These are phyloP conservation scores for Spinellus fusiger DNA, from an alignment of 192 early-diverging fungal genomes.

Conservation along the genomic window DNA sequence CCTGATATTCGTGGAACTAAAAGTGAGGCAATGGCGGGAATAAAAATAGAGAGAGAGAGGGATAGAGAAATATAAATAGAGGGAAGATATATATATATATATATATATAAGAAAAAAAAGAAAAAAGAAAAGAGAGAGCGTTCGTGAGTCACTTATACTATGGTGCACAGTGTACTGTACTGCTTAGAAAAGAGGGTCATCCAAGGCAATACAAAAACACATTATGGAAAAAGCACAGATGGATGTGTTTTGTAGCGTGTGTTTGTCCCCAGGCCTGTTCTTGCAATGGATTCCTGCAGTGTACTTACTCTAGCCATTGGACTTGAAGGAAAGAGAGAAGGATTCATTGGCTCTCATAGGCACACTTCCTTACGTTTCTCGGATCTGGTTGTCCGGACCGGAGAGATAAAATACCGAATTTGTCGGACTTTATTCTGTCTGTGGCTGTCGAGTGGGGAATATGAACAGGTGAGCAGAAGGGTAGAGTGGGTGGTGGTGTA, in stretches of 20 bases:
- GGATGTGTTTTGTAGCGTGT: no score
- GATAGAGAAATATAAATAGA: background rate
- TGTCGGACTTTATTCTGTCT: background rate
- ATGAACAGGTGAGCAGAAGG: no score
- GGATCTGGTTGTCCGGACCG: constrained; percentile 1
- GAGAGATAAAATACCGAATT: background rate
- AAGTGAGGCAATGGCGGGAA: background rate
- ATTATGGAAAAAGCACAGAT: no score
- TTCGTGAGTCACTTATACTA: background rate
- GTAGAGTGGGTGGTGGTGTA: no score
- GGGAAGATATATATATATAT: background rate
- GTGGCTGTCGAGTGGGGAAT: no score
- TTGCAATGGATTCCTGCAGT: no score
- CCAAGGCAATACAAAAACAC: no score
- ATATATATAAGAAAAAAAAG: no score
- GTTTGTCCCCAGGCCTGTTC: no score
- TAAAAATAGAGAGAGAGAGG: background rate
- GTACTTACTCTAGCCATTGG: constrained; percentile 14
- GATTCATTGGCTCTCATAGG: constrained; percentile 2
- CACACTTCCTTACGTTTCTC: background rate
- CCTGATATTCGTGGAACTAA: constrained; percentile 37
- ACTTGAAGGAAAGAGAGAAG: constrained; percentile 10
- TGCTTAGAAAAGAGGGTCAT: background rate
- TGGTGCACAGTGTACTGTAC: background rate
- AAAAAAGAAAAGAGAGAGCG: background rate